Conservation (phyloP, 1,139 yeast species). For the Hansenula lynferdii region DNA sequence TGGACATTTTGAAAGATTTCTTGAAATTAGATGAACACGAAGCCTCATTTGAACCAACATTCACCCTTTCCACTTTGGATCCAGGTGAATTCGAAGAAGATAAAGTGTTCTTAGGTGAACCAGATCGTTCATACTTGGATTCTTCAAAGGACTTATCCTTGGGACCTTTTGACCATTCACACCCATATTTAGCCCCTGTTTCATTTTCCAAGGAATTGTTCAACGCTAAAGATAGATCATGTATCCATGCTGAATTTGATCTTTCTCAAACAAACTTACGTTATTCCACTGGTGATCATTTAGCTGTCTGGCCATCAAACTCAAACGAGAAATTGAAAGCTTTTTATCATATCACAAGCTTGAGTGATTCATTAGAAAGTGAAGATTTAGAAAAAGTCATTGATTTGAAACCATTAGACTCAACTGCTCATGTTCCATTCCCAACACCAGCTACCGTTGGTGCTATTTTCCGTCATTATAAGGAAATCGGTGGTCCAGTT, state of each 20-base stretch:
- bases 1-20: conserved; percentile 60
- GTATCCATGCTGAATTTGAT: conserved; percentile 91
- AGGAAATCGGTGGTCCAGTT: conserved; percentile 90
- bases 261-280: conserved; percentile 68
- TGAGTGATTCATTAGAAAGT: conserved; percentile 49
- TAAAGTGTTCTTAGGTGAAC: conserved; percentile 79
- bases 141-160: conserved; percentile 37
- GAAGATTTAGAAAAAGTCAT: conserved; percentile 56
- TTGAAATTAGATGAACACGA: conserved; percentile 74
- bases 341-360: conserved; percentile 60
- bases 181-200: conserved; percentile 81
- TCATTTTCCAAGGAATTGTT: conserved; percentile 64
- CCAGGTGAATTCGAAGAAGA: conserved; percentile 31
- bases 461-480: conserved; percentile 77
- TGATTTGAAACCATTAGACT: conserved; percentile 65
- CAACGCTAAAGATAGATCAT: conserved; percentile 55
- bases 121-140: conserved; percentile 57
- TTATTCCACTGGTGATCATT: conserved; percentile 93
- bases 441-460: conserved; percentile 92
- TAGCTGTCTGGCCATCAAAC: conserved; percentile 94
- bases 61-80: conserved; percentile 38
- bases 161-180: conserved; percentile 81
- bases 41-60: conserved; percentile 69
- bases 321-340: conserved; percentile 65
- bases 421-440: conserved; percentile 73